A percentile compares a stretch with the other conserved stretches of the same genome.
phyloP scores from a whole-genome alignment of 2,329 filamentous ascomycete genomes.

The Xylogone sp. region DNA sequence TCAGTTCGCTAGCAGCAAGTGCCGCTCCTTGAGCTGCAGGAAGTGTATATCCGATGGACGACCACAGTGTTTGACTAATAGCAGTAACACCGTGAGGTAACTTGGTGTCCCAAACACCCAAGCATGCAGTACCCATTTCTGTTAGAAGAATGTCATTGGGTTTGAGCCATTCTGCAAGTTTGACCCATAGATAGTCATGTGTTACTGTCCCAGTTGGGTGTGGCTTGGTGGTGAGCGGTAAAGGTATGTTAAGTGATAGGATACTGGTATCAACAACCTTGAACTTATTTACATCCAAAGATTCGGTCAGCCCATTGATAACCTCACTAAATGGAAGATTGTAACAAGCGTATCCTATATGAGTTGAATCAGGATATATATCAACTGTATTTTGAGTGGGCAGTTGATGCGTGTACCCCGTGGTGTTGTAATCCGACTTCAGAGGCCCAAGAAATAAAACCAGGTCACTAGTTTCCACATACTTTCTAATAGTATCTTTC shows the following conservation, averaged over 20 bases:
- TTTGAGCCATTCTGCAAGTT: slow-evolving; percentile 65
- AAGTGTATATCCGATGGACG: background rate
- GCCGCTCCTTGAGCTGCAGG: background rate
- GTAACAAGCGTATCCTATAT: slow-evolving; percentile 71
- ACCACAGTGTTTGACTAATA: background rate
- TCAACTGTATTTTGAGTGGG: slow-evolving; percentile 72
- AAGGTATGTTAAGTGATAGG: background rate
- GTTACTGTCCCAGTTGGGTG: slow-evolving; percentile 54
- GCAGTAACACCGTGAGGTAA: background rate
- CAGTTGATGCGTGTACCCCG: slow-evolving; percentile 74
- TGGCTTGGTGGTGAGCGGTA: background rate
- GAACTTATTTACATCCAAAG: background rate
- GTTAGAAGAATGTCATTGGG: slow-evolving; percentile 73
- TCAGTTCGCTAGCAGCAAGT: background rate
- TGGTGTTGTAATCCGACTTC: slow-evolving; percentile 31
- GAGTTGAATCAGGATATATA: slow-evolving; percentile 68
- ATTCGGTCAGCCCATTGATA: background rate
- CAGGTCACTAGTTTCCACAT: slow-evolving; percentile 63
- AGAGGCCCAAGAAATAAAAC: slow-evolving; percentile 64
- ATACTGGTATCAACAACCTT: background rate
- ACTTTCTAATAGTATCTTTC: slow-evolving; percentile 54
- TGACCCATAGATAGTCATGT: slow-evolving; percentile 72
- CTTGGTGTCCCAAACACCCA: slow-evolving; percentile 66
- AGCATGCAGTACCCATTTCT: slow-evolving; percentile 81
- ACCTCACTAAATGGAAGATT: slow-evolving; percentile 64